Conservation (phyloP, 805 yeast species). For the Wickerhamiella qilinensis region DNA sequence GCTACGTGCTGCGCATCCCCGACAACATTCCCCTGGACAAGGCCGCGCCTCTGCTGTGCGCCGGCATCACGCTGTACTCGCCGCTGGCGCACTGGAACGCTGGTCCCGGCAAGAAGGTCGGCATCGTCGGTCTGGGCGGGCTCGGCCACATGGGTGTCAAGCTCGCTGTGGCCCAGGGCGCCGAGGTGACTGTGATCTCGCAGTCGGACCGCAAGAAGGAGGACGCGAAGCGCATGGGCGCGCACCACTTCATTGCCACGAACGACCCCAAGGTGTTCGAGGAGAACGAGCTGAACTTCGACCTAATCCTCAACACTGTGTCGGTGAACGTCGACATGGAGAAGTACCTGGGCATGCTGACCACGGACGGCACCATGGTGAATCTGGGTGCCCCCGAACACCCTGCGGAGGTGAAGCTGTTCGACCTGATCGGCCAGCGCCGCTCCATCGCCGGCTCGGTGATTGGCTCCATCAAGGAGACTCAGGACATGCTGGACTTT, state of each 20-base stretch:
- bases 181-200: constrained; percentile 42
- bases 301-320: constrained; percentile 38
- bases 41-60: constrained; percentile 65
- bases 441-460: constrained; percentile 28
- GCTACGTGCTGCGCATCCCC: constrained; percentile 51
- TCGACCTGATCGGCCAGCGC: constrained; percentile 31
- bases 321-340: constrained; percentile 34
- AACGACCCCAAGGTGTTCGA: constrained; percentile 19
- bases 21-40: constrained; percentile 32
- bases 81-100: constrained; percentile 38
- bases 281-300: constrained; percentile 25
- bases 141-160: constrained; percentile 46
- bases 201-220: constrained; percentile 34
- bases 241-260: constrained; percentile 36
- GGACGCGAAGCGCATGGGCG: constrained; percentile 40
- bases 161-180: constrained; percentile 46
- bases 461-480: constrained; percentile 49
- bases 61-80: constrained; percentile 58
- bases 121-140: constrained; percentile 51
- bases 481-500: constrained; percentile 45
- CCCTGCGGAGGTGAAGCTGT: constrained; percentile 30
- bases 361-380: constrained; percentile 41
- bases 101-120: constrained; percentile 37
- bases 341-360: constrained; percentile 34
- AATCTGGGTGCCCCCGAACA: constrained; percentile 49